Conservation (phyloP, 2,329 filamentous ascomycete genomes). For the Coccinonectria pachysandricola region DNA sequence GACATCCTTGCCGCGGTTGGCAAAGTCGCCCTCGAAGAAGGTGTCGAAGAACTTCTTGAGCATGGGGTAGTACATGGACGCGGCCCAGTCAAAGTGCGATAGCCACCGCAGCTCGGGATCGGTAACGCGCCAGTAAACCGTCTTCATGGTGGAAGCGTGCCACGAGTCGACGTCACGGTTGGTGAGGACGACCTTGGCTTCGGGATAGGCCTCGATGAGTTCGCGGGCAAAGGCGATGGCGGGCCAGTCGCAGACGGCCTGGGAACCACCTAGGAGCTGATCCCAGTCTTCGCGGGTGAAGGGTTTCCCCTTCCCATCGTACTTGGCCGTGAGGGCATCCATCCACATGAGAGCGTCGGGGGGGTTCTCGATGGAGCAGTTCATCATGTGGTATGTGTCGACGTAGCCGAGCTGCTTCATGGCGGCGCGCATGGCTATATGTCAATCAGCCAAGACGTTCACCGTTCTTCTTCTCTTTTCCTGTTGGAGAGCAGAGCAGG, state of each 20-base stretch:
- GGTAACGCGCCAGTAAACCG: conserved; percentile 56
- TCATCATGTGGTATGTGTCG: conserved; percentile 68
- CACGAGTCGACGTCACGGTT: conserved; percentile 57
- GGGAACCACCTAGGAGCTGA: conserved; percentile 54
- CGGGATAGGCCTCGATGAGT: conserved; percentile 60
- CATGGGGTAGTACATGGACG: conserved; percentile 60
- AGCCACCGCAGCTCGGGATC: conserved; percentile 43
- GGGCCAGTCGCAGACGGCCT: conserved; percentile 60
- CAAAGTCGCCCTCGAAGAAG: conserved; percentile 60
- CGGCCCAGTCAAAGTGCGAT: conserved; percentile 45
- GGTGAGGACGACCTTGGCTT: conserved; percentile 61
- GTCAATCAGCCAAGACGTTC: too few species aligned
- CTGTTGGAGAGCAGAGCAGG: too few species aligned
- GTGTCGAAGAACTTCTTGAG: conserved; percentile 58
- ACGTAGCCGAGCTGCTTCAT: conserved; percentile 56
- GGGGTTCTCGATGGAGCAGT: conserved; percentile 50
- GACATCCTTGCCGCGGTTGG: conserved; percentile 51
- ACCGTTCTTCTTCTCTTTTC: too few species aligned
- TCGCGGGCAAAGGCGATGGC: conserved; percentile 58
- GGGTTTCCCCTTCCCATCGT: conserved; percentile 22
- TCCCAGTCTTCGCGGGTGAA: conserved; percentile 62
- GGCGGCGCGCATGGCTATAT: conserved; percentile 54
- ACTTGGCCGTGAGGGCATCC: conserved; percentile 51
- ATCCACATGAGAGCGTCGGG: conserved; percentile 58
- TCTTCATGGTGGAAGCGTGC: conserved; percentile 52